Percentiles rank a stretch among this genome's conserved stretches.
phyloP scores from a whole-genome alignment of 2,329 filamentous ascomycete genomes.

The Arthroderma uncinatum region DNA sequence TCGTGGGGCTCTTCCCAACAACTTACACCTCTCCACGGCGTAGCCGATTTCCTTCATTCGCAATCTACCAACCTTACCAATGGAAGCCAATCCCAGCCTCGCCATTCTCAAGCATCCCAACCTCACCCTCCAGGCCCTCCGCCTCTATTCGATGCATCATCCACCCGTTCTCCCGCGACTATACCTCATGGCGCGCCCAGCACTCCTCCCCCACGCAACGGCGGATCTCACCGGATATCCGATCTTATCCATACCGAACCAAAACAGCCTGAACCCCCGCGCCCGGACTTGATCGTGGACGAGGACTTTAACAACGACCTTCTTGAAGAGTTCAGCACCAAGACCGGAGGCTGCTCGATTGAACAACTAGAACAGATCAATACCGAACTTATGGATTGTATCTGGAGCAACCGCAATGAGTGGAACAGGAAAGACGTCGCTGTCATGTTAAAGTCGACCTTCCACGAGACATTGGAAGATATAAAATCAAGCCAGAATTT shows the following conservation, averaged over 20 bases:
- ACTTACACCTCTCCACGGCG: conserved; percentile 18
- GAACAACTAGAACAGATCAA: conserved; percentile 95
- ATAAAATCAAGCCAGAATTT: conserved; percentile 28
- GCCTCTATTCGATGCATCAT: conserved; percentile 23
- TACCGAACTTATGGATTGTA: conserved; percentile 75
- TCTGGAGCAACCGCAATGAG: conserved; percentile 69
- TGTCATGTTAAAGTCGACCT: conserved; percentile 52
- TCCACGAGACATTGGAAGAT: conserved; percentile 54
- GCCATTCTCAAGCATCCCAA: conserved; percentile 20
- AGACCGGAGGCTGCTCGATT: conserved; percentile 67
- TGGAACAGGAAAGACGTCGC: conserved; percentile 74
- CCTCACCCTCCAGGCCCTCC: conserved; percentile 30
- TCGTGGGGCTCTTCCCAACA: conserved; percentile 25
- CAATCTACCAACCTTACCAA: conserved; percentile 20
- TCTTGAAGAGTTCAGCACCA: conserved; percentile 51
- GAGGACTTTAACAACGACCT: conserved; percentile 45
- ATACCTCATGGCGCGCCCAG: neutral
- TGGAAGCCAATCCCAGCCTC: conserved; percentile 29
- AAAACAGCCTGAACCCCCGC: neutral
- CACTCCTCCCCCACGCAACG: neutral
- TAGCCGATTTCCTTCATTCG: conserved; percentile 21
- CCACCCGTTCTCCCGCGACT: neutral
- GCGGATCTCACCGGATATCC: neutral
- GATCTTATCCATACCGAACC: neutral
- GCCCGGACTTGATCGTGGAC: conserved; percentile 30